Conservation (phyloP, 2,329 filamentous ascomycete species). For the Fusarium pseudocircinatum region DNA sequence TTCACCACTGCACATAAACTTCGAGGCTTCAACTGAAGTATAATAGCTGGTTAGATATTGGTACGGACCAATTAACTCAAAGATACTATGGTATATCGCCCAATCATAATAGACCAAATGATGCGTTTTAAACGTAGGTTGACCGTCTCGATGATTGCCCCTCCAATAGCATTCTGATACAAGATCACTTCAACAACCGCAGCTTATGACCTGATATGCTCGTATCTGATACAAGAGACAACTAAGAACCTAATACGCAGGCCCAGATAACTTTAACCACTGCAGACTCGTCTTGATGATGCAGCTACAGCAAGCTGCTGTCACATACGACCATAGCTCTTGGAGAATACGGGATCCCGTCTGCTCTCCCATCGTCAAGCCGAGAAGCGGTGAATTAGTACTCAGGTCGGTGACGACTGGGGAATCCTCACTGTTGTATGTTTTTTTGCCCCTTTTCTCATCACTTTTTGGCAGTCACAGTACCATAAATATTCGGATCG, state of each 20-base stretch:
- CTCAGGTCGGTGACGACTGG: constrained; percentile 18
- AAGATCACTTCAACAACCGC: not conserved
- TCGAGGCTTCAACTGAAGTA: not conserved
- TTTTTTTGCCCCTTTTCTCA: not conserved
- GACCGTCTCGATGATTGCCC: not conserved
- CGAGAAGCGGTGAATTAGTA: constrained; percentile 16
- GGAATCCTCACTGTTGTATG: constrained; percentile 24
- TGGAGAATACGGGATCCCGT: constrained; percentile 26
- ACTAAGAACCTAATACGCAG: too few species aligned
- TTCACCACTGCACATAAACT: not conserved
- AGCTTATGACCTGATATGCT: not conserved
- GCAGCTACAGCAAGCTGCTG: too few species aligned
- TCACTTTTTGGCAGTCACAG: not conserved
- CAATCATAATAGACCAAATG: not conserved
- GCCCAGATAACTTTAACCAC: not conserved
- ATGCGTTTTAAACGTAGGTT: not conserved
- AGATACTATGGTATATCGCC: not conserved
- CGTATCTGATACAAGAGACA: not conserved
- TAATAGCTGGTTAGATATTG: not conserved
- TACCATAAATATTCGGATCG: not conserved
- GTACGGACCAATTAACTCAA: not conserved
- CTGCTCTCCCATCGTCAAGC: constrained; percentile 23
- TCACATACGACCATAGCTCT: constrained; percentile 28
- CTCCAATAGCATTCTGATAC: not conserved
- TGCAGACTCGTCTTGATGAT: not conserved